Base-by-base conservation (phyloP, 2,329 filamentous ascomycete species). In the Fusarium duplospermum region DNA sequence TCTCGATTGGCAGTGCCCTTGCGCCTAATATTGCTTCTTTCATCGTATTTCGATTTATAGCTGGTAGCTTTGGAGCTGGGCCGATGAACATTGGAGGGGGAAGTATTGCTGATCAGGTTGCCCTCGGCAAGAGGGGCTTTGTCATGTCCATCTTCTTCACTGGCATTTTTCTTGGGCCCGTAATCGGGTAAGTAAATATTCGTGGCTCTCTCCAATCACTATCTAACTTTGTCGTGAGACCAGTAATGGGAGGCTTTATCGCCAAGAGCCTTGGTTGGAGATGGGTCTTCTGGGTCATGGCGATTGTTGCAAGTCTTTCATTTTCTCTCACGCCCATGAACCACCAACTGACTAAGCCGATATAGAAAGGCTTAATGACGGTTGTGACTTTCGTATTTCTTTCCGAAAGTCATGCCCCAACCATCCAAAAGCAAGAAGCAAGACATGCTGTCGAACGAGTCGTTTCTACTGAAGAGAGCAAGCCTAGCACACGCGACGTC, bases 91-190 rank as follows among this genome's bases (percentile, higher is more conserved):
- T 69, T 18, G 64, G 64, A 4, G 67, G 67, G 6, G 67, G 33
- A 0, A 69, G 67, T 33, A 69, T 69, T 29, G 67, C 33, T 2
- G 64, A 69, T 4, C 64, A 69, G 2, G 57, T 58, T 1, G 57
- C 52, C 1, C 6, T 63, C 1, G 5, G n/a, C 1, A 69, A n/a
- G 27, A 40, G 64, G 40, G 64, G 67, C 0, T 63, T 69, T 36
- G 67, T 68, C 14, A 69, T 69, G 67, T 69, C 67, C 3, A 68
- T 69, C 10, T 69, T 68, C 33, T 69, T 69, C 31, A 68, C 64
- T 36, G 67, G 57, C 4, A 36, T 68, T 0, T 69, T 69, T 27
- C 36, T 69, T 10, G 47, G 67, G 4, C 66, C 66, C 5, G 57
- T 68, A 0, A 57, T 68, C 6, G 66, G 66, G 66, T 58, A 36